A percentile compares a stretch with the other conserved stretches of the same genome.
These are phyloP conservation scores for Aspergillus tubingensis DNA, from an alignment of 2,329 filamentous ascomycete genomes.

Conservation along the genomic window DNA sequence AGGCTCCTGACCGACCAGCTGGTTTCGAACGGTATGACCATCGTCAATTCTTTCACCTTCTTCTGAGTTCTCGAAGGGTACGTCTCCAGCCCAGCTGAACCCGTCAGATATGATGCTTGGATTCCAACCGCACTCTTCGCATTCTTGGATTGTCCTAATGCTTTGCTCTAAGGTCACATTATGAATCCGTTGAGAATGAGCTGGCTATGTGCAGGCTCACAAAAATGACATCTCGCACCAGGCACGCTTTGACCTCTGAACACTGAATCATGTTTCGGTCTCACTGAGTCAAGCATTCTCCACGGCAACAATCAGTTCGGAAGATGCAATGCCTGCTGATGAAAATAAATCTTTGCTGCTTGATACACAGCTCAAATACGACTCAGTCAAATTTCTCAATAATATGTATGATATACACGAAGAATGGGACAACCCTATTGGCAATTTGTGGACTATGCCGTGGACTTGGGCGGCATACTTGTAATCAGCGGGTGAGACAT, in stretches of 20 bases:
- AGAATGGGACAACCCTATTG: neutral
- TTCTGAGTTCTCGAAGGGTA: too few species aligned
- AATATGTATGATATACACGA: neutral
- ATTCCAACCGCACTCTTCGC: too few species aligned
- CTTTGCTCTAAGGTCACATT: too few species aligned
- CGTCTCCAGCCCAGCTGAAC: too few species aligned
- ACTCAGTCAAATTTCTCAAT: neutral
- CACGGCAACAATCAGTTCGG: neutral
- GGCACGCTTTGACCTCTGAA: neutral
- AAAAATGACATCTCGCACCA: neutral
- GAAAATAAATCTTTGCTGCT: too few species aligned
- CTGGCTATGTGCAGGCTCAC: neutral
- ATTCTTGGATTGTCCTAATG: too few species aligned
- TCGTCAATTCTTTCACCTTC: too few species aligned
- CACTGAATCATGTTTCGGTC: neutral
- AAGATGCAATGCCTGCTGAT: neutral
- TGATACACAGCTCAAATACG: neutral
- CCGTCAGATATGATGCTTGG: too few species aligned
- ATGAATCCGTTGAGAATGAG: neutral
- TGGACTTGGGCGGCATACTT: neutral
- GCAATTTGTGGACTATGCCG: neutral
- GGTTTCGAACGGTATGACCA: too few species aligned
- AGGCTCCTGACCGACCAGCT: too few species aligned
- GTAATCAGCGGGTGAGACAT: neutral
- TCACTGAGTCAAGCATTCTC: neutral